A percentile compares a stretch with the other conserved stretches of the same genome.
Conservation (phyloP, 352 stramenopile genomes). For the Thalassiosira exigua region DNA sequence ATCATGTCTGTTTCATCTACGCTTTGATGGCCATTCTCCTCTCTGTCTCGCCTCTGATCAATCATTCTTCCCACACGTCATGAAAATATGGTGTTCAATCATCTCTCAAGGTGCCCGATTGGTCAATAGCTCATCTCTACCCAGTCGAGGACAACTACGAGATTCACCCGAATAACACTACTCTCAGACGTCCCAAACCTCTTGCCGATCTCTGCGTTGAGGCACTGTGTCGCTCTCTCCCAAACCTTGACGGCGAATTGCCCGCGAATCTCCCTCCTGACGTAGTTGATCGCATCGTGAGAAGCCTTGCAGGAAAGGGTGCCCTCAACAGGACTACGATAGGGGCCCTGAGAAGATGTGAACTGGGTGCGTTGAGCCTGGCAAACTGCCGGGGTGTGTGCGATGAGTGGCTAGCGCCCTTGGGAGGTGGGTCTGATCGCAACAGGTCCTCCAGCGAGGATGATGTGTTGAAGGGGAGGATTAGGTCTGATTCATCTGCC, state of each 20-base stretch:
- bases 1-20: no score
- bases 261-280: constrained; percentile 77
- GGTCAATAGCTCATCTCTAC: constrained; percentile 73
- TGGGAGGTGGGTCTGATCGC: constrained; percentile 13
- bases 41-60: not conserved
- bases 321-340: constrained; percentile 79
- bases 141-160: constrained; percentile 73
- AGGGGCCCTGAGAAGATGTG: constrained; percentile 66
- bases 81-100: not conserved
- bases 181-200: constrained; percentile 70
- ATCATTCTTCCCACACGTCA: constrained; percentile 10
- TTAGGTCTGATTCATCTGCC: not conserved
- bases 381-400: constrained; percentile 73
- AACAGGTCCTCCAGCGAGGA: not conserved
- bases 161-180: constrained; percentile 35
- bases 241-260: constrained; percentile 65
- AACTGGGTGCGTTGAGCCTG: constrained; percentile 66
- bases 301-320: constrained; percentile 67
- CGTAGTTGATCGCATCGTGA: constrained; percentile 73
- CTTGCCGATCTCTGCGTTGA: constrained; percentile 77
- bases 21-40: not conserved
- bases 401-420: constrained; percentile 74
- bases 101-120: constrained; percentile 61
- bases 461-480: not conserved
- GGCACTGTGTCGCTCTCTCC: constrained; percentile 70